Evolutionary conservation across 805 yeast genomes (phyloP), one percentile per base, ranked within the genome.

Genomic region (Candida insectorum): DNA sequence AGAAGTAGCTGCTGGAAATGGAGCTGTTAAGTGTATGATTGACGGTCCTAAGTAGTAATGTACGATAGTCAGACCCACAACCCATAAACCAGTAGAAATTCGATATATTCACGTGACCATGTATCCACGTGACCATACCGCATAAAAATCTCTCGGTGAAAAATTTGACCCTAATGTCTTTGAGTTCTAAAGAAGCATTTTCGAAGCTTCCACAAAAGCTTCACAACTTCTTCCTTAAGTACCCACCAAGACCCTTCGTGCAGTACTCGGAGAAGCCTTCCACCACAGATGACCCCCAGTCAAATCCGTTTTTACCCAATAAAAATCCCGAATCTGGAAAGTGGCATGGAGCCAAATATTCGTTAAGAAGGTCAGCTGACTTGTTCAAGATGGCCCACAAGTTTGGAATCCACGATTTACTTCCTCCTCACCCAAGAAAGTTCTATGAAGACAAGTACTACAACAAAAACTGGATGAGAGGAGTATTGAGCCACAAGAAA

Each of bases 241-340:
- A 77, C 52, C 97, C 97, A 20, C 96, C 96, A 6, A 64, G 81
- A 15, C 91, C 88, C n/a, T 78, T 77, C 59, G 72, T 73, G 13
- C 55, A 71, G 45, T 89, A 87, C 56, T 67, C 85, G 4, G 60
- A 69, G 2, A 71, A 69, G 41, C 83, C 95, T 32, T 75, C 85
- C 2, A 62, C 75, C 18, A 79, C 85, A 15, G 64, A 62, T 30
- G 89, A 87, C 30, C 71, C 75, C 15, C 74, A 76, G 40, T 84
- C 88, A 47, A 89, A 89, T 59, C 97, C 97, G 33, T 89, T 89
- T 58, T 58, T 86, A 35, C 81, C 95, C 16, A 88, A 86, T 58
- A 82, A 74, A 51, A 88, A 88, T 56, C 87, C 94, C 14, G 75
- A 82, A 15, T 86, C 94, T 15, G 76, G 82, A n/a, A 69, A 63